These are phyloP conservation scores for Anthracocystis walkeri DNA, from an alignment of 1,284 basidiomycete species.

Conservation along the genomic window DNA sequence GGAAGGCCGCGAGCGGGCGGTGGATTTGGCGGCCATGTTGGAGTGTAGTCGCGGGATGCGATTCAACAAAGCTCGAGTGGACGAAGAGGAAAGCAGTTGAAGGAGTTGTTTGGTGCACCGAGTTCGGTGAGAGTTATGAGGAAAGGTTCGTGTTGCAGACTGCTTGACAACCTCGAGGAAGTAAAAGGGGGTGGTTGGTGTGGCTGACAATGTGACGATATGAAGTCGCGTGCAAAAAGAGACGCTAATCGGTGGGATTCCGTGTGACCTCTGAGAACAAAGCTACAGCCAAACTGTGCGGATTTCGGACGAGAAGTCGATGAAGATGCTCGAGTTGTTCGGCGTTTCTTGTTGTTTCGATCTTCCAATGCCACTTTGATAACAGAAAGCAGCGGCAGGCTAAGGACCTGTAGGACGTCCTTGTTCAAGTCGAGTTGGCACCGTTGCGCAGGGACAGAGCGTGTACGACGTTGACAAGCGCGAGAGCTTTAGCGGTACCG, in stretches of 20 bases:
- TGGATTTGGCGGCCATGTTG: slow-evolving; percentile 32
- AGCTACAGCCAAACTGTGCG: not conserved
- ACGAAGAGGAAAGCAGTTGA: not conserved
- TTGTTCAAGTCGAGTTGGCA: no score
- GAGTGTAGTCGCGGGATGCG: not conserved
- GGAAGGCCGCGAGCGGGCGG: slow-evolving; percentile 21
- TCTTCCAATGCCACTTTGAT: not conserved
- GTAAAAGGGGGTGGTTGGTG: not conserved
- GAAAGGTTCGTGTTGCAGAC: not conserved
- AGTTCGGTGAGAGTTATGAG: not conserved
- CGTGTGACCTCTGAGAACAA: not conserved
- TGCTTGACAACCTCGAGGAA: not conserved
- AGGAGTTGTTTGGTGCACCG: not conserved
- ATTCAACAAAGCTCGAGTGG: not conserved
- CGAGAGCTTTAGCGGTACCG: no score
- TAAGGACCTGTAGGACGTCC: no score
- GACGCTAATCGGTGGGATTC: slow-evolving; percentile 6
- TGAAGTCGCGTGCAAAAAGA: slow-evolving; percentile 5
- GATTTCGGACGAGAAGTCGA: slow-evolving; percentile 10
- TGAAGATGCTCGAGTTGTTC: no score
- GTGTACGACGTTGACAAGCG: no score
- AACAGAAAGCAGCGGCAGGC: no score
- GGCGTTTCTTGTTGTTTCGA: not conserved
- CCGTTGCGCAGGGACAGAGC: no score
- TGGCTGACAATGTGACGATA: not conserved